phyloP scores from a whole-genome alignment of 1,139 yeast genomes.

The Saccharomycopsis hybrid region DNA sequence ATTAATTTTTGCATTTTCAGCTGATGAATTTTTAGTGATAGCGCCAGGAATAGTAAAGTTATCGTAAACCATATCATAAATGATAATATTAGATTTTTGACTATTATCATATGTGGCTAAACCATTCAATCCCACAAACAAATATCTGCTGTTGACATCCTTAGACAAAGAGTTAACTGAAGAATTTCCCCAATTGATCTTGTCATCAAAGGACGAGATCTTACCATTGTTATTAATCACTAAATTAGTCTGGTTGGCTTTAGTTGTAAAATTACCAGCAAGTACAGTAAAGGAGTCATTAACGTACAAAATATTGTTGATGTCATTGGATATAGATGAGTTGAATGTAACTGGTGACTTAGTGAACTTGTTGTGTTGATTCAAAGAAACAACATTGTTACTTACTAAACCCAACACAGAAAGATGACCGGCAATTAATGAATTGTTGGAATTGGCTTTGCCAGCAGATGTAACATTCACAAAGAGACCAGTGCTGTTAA shows the following conservation, averaged over 20 bases:
- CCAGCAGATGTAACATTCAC: constrained; percentile 30
- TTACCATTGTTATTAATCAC: constrained; percentile 30
- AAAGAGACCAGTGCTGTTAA: constrained; percentile 27
- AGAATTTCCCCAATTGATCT: constrained; percentile 17
- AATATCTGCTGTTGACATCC: constrained; percentile 21
- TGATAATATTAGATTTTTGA: constrained; percentile 40
- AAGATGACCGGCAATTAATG: constrained; percentile 31
- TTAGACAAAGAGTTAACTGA: constrained; percentile 14
- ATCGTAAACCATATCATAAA: constrained; percentile 39
- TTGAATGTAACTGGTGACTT: constrained; percentile 20
- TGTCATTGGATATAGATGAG: constrained; percentile 17
- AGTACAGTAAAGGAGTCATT: constrained; percentile 46
- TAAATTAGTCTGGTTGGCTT: constrained; percentile 33
- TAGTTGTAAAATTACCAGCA: constrained; percentile 44
- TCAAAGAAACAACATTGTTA: constrained; percentile 2
- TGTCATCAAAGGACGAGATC: constrained; percentile 26
- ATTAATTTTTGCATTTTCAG: constrained; percentile 37
- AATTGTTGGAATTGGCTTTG: constrained; percentile 23
- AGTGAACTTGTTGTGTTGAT: constrained; percentile 15
- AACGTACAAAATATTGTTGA: constrained; percentile 35
- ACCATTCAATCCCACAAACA: constrained; percentile 33
- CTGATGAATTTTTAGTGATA: constrained; percentile 25
- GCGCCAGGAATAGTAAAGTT: constrained; percentile 24
- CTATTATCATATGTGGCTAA: constrained; percentile 26
- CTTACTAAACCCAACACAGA: constrained; percentile 24